A percentile compares a stretch with the other conserved stretches of the same genome.
These are phyloP conservation scores for Eucalyptus paniculata DNA, from an alignment of 345 rosid genomes.

Conservation along the genomic window DNA sequence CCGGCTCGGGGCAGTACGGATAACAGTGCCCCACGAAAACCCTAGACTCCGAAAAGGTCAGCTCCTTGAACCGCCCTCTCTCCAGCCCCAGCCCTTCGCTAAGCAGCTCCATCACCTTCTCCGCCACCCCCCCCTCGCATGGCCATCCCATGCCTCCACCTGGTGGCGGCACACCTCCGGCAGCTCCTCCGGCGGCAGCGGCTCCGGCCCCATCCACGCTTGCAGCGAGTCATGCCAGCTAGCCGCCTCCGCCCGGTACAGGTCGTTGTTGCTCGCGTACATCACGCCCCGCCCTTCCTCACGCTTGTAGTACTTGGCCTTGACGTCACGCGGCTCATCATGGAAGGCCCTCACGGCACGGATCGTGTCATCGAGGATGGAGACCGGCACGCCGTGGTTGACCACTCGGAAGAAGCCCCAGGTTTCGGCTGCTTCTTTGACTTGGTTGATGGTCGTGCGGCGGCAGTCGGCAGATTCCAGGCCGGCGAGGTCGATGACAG, in stretches of 20 bases:
- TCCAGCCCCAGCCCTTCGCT: constrained; percentile 20
- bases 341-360: constrained; percentile 12
- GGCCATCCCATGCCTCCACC: constrained; percentile 11
- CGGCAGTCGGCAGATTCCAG: neutral
- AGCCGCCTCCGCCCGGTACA: constrained; percentile 12
- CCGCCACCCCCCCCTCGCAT: constrained; percentile 6
- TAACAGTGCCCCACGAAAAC: constrained; percentile 5
- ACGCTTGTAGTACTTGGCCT: constrained; percentile 13
- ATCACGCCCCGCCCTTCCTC: neutral
- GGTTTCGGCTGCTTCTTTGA: constrained; percentile 3
- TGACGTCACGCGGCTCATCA: constrained; percentile 8
- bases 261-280: constrained; percentile 17
- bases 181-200: neutral
- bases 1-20: constrained; percentile 22
- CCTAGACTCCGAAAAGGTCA: neutral
- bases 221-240: constrained; percentile 18
- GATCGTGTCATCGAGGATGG: constrained; percentile 1
- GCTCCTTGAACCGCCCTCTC: constrained; percentile 10
- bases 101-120: constrained; percentile 23
- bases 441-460: neutral
- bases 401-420: constrained; percentile 25
- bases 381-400: constrained; percentile 10
- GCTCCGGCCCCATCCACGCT: constrained; percentile 7
- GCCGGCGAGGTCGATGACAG: neutral
- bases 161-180: constrained; percentile 9